Conservation (phyloP, 106 monocot species). For the Allium cepa region DNA sequence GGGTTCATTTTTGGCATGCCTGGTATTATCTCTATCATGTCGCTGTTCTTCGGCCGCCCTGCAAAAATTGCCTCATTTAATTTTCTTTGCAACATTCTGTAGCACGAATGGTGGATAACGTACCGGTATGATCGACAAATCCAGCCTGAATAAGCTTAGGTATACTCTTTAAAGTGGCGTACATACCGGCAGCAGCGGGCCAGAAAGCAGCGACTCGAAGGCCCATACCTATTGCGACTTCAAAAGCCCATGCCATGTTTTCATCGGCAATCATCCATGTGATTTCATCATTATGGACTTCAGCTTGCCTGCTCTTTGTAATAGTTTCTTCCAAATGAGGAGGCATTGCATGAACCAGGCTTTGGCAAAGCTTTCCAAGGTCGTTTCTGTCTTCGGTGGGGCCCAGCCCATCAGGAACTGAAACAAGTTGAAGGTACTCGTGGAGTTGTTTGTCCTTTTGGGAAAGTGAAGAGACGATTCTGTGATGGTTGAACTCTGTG, state of each 20-base stretch:
- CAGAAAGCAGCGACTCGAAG: slow-evolving; percentile 17
- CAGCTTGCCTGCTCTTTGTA: neutral
- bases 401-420: slow-evolving; percentile 29
- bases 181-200: slow-evolving; percentile 11
- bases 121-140: slow-evolving; percentile 21
- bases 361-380: slow-evolving; percentile 8
- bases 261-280: slow-evolving; percentile 31
- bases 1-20: slow-evolving; percentile 22
- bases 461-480: slow-evolving; percentile 4
- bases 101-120: neutral
- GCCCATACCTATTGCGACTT: slow-evolving; percentile 23
- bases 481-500: slow-evolving; percentile 29
- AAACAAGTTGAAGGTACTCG: slow-evolving; percentile 4
- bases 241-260: slow-evolving; percentile 27
- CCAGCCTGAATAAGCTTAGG: slow-evolving; percentile 28
- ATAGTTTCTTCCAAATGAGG: slow-evolving; percentile 21
- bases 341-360: slow-evolving; percentile 7
- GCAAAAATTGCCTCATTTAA: neutral
- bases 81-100: neutral
- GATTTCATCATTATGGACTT: slow-evolving; percentile 3
- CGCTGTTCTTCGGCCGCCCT: slow-evolving; percentile 11
- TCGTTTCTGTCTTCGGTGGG: slow-evolving; percentile 16
- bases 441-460: neutral
- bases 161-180: slow-evolving; percentile 12
- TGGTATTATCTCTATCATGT: slow-evolving; percentile 11